These are phyloP conservation scores for Omphalotus olearius DNA, from an alignment of 1,284 basidiomycete species.

Conservation along the genomic window DNA sequence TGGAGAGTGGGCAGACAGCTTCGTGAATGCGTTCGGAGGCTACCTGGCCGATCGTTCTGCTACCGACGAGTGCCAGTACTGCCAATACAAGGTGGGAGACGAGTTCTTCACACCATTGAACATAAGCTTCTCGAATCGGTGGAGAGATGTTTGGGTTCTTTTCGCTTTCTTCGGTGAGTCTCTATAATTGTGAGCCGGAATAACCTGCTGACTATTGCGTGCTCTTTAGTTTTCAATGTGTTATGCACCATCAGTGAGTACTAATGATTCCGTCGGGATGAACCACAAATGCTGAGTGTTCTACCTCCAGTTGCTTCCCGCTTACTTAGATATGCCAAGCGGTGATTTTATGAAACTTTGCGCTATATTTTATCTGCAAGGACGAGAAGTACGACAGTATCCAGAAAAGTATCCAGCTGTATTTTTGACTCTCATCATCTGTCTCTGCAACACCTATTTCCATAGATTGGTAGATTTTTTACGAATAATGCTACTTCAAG, in stretches of 20 bases:
- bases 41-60: slow-evolving; percentile 76
- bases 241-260: slow-evolving; percentile 47
- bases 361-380: no score
- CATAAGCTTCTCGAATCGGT: slow-evolving; percentile 62
- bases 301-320: slow-evolving; percentile 52
- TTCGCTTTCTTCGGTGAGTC: slow-evolving; percentile 55
- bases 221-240: slow-evolving; percentile 60
- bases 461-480: no score
- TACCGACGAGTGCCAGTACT: slow-evolving; percentile 66
- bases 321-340: slow-evolving; percentile 69
- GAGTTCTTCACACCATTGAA: slow-evolving; percentile 70
- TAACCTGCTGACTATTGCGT: slow-evolving; percentile 1
- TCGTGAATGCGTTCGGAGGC: slow-evolving; percentile 61
- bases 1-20: slow-evolving; percentile 62
- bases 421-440: no score
- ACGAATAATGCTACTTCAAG: no score
- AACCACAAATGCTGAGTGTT: no score
- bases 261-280: no score
- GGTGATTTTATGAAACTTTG: slow-evolving; percentile 25
- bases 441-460: no score
- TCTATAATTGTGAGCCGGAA: not conserved
- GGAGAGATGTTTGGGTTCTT: slow-evolving; percentile 74
- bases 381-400: not conserved
- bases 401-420: no score
- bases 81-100: slow-evolving; percentile 65